These are phyloP conservation scores for Microdochium nivale DNA, from an alignment of 2,329 filamentous ascomycete species.

Conservation along the genomic window DNA sequence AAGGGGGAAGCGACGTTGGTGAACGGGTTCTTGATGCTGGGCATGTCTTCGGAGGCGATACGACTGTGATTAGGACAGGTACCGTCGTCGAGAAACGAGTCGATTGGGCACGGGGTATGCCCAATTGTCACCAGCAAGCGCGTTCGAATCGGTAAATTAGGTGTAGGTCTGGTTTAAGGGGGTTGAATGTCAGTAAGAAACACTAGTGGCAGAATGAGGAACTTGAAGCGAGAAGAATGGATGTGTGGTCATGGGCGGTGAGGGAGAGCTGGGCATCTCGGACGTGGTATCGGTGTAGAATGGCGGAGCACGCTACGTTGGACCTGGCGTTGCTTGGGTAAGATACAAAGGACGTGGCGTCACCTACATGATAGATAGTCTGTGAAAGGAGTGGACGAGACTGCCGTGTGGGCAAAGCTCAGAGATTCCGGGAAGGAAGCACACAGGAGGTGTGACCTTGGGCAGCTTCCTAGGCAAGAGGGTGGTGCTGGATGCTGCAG, in stretches of 20 bases:
- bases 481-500: background rate
- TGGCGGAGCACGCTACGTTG: too few species aligned
- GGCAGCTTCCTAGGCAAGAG: background rate
- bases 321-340: background rate
- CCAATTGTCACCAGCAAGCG: background rate
- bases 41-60: conserved; percentile 34
- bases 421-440: background rate
- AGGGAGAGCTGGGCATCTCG: background rate
- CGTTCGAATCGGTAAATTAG: background rate
- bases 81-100: conserved; percentile 3
- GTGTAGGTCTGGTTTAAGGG: background rate
- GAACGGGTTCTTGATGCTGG: conserved; percentile 50
- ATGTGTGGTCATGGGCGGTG: background rate
- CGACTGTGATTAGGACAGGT: conserved; percentile 10
- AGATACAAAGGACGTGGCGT: background rate
- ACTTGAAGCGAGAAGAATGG: background rate
- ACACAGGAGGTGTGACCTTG: background rate
- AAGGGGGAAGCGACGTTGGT: conserved; percentile 38
- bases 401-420: background rate
- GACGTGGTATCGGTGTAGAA: background rate
- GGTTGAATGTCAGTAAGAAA: background rate
- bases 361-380: background rate
- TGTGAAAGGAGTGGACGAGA: background rate
- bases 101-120: conserved; percentile 1
- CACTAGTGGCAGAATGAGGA: background rate